phyloP scores from a whole-genome alignment of 2,329 filamentous ascomycete species.

The Hymenoscyphus infarciens region DNA sequence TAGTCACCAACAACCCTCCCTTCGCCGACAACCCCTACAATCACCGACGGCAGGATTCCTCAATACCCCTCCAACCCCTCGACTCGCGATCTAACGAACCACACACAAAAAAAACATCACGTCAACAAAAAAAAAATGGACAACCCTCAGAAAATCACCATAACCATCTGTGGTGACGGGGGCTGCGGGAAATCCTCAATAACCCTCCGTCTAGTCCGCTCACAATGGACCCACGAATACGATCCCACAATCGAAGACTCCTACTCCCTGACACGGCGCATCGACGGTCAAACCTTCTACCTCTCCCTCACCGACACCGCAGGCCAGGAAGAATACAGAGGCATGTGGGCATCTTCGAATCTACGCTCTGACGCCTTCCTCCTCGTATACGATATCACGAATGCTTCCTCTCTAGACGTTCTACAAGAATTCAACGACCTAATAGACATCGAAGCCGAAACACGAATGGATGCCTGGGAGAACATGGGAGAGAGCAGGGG shows the following conservation, averaged over 20 bases:
- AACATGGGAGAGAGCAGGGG: slow-evolving; percentile 8
- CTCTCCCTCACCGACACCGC: slow-evolving; percentile 79
- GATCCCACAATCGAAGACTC: slow-evolving; percentile 81
- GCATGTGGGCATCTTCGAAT: slow-evolving; percentile 79
- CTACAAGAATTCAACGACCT: slow-evolving; percentile 78
- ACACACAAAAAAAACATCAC: not conserved
- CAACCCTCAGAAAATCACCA: slow-evolving; percentile 49
- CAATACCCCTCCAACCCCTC: not conserved
- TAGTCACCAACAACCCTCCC: not conserved
- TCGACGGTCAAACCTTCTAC: slow-evolving; percentile 75
- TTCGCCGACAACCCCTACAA: not conserved
- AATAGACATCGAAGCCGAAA: slow-evolving; percentile 79
- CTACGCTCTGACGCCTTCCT: slow-evolving; percentile 78
- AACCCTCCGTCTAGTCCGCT: slow-evolving; percentile 75
- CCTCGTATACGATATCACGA: slow-evolving; percentile 84
- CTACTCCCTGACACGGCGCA: slow-evolving; percentile 75
- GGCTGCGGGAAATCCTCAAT: slow-evolving; percentile 84
- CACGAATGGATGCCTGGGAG: slow-evolving; percentile 46
- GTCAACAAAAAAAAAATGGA: slow-evolving; percentile 18
- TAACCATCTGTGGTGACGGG: slow-evolving; percentile 83
- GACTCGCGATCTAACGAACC: not conserved
- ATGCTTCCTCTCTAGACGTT: slow-evolving; percentile 61
- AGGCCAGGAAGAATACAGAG: slow-evolving; percentile 86
- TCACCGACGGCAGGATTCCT: not conserved
- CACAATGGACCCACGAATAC: slow-evolving; percentile 80